Evolutionary conservation across 1,139 yeast genomes (phyloP), one percentile per base, ranked within the genome.

Genomic region (Yamadazyma friedrichii): DNA sequence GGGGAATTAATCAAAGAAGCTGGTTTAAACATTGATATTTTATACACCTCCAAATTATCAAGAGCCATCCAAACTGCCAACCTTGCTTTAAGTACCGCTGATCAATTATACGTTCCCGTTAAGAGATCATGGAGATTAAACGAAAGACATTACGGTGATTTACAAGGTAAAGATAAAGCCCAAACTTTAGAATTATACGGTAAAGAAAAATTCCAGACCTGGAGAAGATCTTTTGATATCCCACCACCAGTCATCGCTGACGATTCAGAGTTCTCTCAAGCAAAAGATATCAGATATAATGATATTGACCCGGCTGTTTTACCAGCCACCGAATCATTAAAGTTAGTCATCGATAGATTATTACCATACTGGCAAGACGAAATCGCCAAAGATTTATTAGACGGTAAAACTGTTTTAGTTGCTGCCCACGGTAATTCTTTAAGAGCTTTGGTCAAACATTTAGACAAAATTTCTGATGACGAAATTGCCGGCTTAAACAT

Each of bases 371-470:
- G 95, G 96, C 93, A 89, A 71, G 95, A 88, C 61, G 88, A 81
- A 64, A 88, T 93, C 61, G 80, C 96, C 65, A 78, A 78, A 64
- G 95, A 88, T 67, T 78, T 93, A 62, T 74, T 86, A 62, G 81
- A 65, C 32, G 95, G 89, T 62, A 91, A 91, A 80, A 87, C 95
- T 50, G 98, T 91, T 46, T 70, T 93, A 67, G 70, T 93, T 64
- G 94, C 95, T 60, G 98, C 98, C 52, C 98, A 93, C 77, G 98
- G 98, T 74, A 93, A 93, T 87, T 91, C 98, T 44, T 80, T 93
- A 70, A 87, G 98, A 80, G 98, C 88, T 52, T 77, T 93, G 55
- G 97, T 91, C 62, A 93, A 91, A 82, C 91, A 89, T 78, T 85
- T 93, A 74, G 98, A 93, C 74, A 80, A 82, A 58, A 88, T 93